Base-by-base conservation (phyloP, 2,329 filamentous ascomycete species). In the Ophiobolus disseminans region DNA sequence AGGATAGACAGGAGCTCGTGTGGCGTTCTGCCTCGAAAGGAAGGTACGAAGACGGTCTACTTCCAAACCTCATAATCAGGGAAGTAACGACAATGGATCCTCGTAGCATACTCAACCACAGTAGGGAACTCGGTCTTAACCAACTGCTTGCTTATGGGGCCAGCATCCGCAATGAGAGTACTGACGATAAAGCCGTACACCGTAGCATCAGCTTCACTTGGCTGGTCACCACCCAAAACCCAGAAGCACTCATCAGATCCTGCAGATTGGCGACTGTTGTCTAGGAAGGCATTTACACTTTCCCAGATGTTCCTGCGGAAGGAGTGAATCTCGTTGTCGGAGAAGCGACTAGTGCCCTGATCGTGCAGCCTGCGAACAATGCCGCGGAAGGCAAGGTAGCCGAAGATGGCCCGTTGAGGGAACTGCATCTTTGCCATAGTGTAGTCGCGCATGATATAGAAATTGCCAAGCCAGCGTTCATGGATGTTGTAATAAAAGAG, bases 401-500 rank as follows among this genome's bases (percentile, higher is more conserved):
- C 85, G 6, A 86, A 62, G 1, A 85, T 2, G 0, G 80, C 50
- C 10, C 78, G 80, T 0, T 83, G 28, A 0, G 79, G 80, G 60
- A 79, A 86, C 0, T 83, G 80, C 1, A 86, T 52, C 0, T 75
- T 44, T 8, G 62, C 69, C 5, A 87, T 72, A 0, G 78, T 69
- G 28, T 80, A 70, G 40, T 78, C 76, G 13, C 84, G 80, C 82
- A 85, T 86, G 11, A 71, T 66, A 50, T 82, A 78, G 72, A 82
- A 86, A 62, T 87, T 85, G 46, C 82, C 72, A 2, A 77, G 63
- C 84, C 84, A 87, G 51, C 78, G 74, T 69, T 87, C 84, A 31
- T 76, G 73, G 1, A 54, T 65, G 20, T 79, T 73, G 48, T 80
- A 84, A 54, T 86, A 86, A 59, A 81, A 82, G 11, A 85, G 53